These are phyloP conservation scores for Fusarium robinianum DNA, from an alignment of 2,329 filamentous ascomycete species.

Conservation along the genomic window DNA sequence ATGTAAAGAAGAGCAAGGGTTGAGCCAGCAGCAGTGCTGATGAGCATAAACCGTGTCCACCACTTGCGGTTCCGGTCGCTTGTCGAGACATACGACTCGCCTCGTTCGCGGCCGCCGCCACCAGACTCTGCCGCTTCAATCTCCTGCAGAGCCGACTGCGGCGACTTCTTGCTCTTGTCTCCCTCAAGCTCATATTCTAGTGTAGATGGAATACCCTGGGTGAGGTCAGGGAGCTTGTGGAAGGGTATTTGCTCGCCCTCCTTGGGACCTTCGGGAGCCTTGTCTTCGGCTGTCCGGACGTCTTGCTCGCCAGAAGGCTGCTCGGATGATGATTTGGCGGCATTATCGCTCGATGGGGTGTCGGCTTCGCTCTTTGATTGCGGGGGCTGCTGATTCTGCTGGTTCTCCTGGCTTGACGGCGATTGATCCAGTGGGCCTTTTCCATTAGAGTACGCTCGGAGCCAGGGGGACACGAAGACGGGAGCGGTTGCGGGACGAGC, in stretches of 20 bases:
- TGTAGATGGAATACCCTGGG: conserved; percentile 92
- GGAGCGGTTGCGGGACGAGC: conserved; percentile 29
- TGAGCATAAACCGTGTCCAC: conserved; percentile 76
- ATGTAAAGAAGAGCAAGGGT: conserved; percentile 71
- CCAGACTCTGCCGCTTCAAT: conserved; percentile 45
- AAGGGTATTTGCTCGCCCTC: conserved; percentile 54
- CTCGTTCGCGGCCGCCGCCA: conserved; percentile 52
- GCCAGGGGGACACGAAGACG: conserved; percentile 33
- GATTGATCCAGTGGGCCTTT: conserved; percentile 19
- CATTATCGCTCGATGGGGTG: conserved; percentile 13
- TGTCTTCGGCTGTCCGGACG: conserved; percentile 27
- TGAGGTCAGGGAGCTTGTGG: conserved; percentile 82
- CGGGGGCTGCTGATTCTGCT: conserved; percentile 26
- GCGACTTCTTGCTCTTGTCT: conserved; percentile 41
- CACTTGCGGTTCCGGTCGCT: conserved; percentile 79
- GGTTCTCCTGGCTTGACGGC: conserved; percentile 12
- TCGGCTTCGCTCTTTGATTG: conserved; percentile 25
- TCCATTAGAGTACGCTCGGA: conserved; percentile 38
- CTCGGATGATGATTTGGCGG: conserved; percentile 18
- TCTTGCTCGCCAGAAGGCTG: conserved; percentile 24
- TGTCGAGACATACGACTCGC: conserved; percentile 88
- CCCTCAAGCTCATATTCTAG: conserved; percentile 73
- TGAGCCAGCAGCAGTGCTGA: conserved; percentile 59
- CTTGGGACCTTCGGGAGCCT: conserved; percentile 37
- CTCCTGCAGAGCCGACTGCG: conserved; percentile 41